These are phyloP conservation scores for Maudiozyma humilis DNA, from an alignment of 1,139 yeast species.

Conservation along the genomic window DNA sequence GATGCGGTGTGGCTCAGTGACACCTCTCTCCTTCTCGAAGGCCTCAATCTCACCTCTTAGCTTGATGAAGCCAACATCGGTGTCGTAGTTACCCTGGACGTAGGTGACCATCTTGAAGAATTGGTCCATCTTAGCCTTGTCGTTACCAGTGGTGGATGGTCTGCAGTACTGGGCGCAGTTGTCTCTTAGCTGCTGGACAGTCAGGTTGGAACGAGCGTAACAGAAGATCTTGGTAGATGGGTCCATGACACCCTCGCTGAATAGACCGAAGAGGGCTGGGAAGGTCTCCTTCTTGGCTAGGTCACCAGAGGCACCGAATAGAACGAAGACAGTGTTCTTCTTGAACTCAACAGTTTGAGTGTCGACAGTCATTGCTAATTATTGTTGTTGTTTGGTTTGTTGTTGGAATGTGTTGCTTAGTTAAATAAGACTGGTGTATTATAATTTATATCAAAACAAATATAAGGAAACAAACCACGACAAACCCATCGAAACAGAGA, in stretches of 20 bases:
- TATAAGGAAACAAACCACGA: no score
- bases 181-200: slow-evolving; percentile 55
- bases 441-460: no score
- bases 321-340: slow-evolving; percentile 65
- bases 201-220: slow-evolving; percentile 77
- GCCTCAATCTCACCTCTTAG: slow-evolving; percentile 49
- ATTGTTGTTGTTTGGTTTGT: no score
- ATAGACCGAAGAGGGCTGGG: slow-evolving; percentile 68
- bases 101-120: slow-evolving; percentile 63
- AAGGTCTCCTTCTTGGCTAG: slow-evolving; percentile 93
- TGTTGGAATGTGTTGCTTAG: no score
- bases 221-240: slow-evolving; percentile 68
- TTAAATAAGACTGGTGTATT: no score
- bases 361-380: no score
- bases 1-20: slow-evolving; percentile 56
- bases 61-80: slow-evolving; percentile 58
- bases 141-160: slow-evolving; percentile 41
- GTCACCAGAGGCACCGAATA: slow-evolving; percentile 96
- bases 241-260: slow-evolving; percentile 74
- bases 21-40: slow-evolving; percentile 45
- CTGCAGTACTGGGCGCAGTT: slow-evolving; percentile 64
- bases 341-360: no score
- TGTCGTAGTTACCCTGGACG: slow-evolving; percentile 71
- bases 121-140: slow-evolving; percentile 43
- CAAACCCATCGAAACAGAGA: no score